Base-by-base conservation (phyloP, 148 eudicot species). In the Persicaria maculosa region DNA sequence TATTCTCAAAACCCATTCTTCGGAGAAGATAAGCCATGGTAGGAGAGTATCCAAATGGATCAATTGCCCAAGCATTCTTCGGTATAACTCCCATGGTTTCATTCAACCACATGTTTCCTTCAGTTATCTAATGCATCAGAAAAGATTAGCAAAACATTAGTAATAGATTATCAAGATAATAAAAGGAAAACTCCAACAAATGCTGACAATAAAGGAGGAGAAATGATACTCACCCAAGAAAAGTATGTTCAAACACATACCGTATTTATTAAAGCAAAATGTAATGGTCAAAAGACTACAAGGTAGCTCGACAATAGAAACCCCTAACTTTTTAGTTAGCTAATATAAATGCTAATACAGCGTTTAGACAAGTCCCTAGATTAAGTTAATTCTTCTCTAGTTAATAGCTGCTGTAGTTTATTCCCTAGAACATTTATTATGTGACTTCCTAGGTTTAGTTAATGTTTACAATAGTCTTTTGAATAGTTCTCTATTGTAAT, bases 11-110 rank as follows among this genome's bases (percentile, higher is more conserved):
- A 68, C 99, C 99, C 99, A 96, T 96, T 58, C 99, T 93, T 58
- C 99, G 91, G 47, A 96, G 91, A 83, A 95, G 97, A 88, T 96
- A 96, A 17, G 99, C 97, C 99, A 96, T 96, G 71, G 99, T 92
- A 67, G 99, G 78, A 79, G 99, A 96, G 84, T 96, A 92, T 65
- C 99, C 99, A 84, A 96, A 96, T 7, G 99, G 99, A 88, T 96
- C 99, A 25, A 96, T 96, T 57, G 99, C 89, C 99, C 99, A 96
- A 55, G 99, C 89, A 83, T 96, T 96, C 81, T 82, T 92, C 7
- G 99, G 99, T 78, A 90, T 75, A 76, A 96, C 88, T 22, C 99
- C 99, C 58, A 96, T 79, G 74, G 99, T 96, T 77, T 96, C 99
- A 79, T 92, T 89, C 64, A 96, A 79, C 99, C 99, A 96, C 92